Evolutionary conservation across 108 stramenopile genomes (phyloP), one percentile per base, ranked within the genome.

Genomic region (Pseudonitzschia delicatissima): DNA sequence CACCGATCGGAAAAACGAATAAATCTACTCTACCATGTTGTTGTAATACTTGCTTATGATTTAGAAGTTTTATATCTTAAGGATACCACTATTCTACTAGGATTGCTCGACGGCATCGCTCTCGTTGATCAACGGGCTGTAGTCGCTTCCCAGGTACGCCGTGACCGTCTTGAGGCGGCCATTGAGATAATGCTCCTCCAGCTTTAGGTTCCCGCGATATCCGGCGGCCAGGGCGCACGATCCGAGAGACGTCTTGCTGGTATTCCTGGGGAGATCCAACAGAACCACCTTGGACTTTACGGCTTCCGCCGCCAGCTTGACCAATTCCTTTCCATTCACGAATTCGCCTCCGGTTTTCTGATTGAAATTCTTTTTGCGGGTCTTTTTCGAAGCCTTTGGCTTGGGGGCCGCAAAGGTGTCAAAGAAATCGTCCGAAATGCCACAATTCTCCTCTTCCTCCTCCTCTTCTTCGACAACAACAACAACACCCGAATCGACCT

Each of bases 181-280:
- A 65, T 91, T 94, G 23, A 94, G 47, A 64, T 87, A 90, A 73
- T 94, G 88, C 37, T 94, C 90, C 57, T 94, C 93, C 72, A 91
- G 61, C 51, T 90, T 86, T 5, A 83, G 64, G 64, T 90, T 93
- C 23, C 90, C 90, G 29, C 77, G 82, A 69, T 91, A 91, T 2
- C 90, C 90, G 20, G 93, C 90, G n/a, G 72, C 70, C 66, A 90
- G 66, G 21, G 93, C 93, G 27, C 87, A 73, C 77, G 39, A 65
- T 21, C 87, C 93, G 23, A 94, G 59, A 12, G 88, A 89, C 39
- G 47, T 62, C 63, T 76, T 82, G 69, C 86, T 90, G 18, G 82
- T 85, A 59, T 94, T 94, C 18, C 86, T 69, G 0, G 93, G 93
- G 34, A 94, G 33, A 67, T 91, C 89, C 64, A 86, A 90, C 15